Evolutionary conservation across 164 flowering plant genomes (phyloP).

Genomic region (Akebia trifoliata): DNA sequence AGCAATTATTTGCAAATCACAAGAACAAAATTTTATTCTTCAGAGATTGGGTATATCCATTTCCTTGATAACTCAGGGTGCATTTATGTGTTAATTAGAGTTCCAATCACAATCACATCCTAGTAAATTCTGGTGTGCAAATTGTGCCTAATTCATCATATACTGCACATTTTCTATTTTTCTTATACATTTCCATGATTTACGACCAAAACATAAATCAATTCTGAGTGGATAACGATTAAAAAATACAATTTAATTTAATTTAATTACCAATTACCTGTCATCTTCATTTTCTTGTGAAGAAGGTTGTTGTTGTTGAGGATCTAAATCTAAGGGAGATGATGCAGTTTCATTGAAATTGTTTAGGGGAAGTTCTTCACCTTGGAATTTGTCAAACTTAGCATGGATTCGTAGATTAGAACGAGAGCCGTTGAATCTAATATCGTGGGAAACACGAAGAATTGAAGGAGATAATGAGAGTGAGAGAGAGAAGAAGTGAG

Average conservation of each 20-base stretch:
- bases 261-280: conserved; percentile 32
- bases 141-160: too few species aligned
- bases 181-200: too few species aligned
- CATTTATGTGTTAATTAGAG: too few species aligned
- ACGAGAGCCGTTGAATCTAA: conserved; percentile 2
- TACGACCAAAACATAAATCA: too few species aligned
- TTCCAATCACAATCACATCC: too few species aligned
- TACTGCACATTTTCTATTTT: too few species aligned
- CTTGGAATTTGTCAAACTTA: conserved; percentile 78
- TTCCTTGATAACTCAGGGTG: too few species aligned
- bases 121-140: too few species aligned
- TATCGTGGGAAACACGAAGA: not conserved
- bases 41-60: too few species aligned
- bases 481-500: too few species aligned
- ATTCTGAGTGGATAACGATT: not conserved
- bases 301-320: conserved; percentile 17
- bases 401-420: conserved; percentile 29
- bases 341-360: conserved; percentile 19
- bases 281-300: conserved; percentile 62
- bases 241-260: not conserved
- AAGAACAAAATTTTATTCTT: too few species aligned
- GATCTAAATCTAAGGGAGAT: conserved; percentile 6
- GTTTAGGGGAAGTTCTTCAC: conserved; percentile 27
- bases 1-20: too few species aligned
- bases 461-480: not conserved